phyloP scores from a whole-genome alignment of 768 basidiomycete genomes.

The Auriculariales sp. region DNA sequence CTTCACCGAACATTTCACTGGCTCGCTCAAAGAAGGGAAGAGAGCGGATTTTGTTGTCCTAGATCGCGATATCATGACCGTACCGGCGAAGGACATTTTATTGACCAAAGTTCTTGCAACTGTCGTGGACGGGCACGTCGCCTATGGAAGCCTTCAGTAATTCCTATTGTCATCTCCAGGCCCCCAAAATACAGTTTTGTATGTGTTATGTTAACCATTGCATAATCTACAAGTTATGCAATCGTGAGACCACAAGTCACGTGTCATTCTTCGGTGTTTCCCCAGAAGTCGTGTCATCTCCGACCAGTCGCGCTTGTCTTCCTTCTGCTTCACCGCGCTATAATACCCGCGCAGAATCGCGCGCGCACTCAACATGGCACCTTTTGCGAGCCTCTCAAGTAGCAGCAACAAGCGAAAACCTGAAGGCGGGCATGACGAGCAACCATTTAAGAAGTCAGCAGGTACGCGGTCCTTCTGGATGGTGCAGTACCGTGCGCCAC shows the following conservation, averaged over 20 bases:
- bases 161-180: too few species aligned
- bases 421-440: neutral
- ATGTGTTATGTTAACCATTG: too few species aligned
- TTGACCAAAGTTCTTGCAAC: slow-evolving; percentile 54
- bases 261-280: neutral
- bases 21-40: slow-evolving; percentile 63
- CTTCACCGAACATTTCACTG: slow-evolving; percentile 55
- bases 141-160: slow-evolving; percentile 34
- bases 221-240: too few species aligned
- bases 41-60: slow-evolving; percentile 81
- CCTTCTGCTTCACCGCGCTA: neutral
- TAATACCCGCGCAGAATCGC: too few species aligned
- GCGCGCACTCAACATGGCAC: neutral
- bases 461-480: neutral
- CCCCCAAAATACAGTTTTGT: too few species aligned
- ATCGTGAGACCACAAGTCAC: too few species aligned
- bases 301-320: too few species aligned
- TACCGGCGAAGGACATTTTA: slow-evolving; percentile 46
- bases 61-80: slow-evolving; percentile 63
- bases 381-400: neutral
- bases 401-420: neutral
- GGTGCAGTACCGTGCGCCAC: slow-evolving; percentile 18
- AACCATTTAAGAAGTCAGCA: neutral
- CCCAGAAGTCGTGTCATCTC: slow-evolving; percentile 1
- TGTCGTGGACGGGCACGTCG: slow-evolving; percentile 56